Conservation (phyloP, 805 yeast species). For the Yamadazyma olivae region DNA sequence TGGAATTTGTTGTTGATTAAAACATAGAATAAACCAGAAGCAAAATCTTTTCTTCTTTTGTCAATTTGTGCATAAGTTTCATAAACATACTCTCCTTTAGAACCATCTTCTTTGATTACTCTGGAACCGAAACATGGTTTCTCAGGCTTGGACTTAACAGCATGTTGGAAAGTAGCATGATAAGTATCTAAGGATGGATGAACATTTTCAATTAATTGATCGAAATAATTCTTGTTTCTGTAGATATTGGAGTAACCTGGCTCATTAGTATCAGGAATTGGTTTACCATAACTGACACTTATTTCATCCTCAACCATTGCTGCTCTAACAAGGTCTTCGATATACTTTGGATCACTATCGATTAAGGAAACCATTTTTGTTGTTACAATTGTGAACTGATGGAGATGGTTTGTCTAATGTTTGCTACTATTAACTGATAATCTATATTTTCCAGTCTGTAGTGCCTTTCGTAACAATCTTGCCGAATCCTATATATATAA, state of each 20-base stretch:
- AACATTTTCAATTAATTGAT: conserved; percentile 29
- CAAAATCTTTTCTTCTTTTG: conserved; percentile 26
- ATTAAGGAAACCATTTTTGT: conserved; percentile 10
- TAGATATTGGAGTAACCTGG: conserved; percentile 29
- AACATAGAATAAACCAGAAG: conserved; percentile 34
- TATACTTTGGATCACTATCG: conserved; percentile 8
- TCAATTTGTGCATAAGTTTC: conserved; percentile 23
- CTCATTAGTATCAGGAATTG: conserved; percentile 15
- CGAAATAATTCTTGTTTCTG: conserved; percentile 21
- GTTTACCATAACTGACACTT: conserved; percentile 4
- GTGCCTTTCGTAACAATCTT: too few relatives aligned
- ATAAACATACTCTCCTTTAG: conserved; percentile 29
- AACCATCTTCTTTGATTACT: conserved; percentile 20
- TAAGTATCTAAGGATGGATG: conserved; percentile 45
- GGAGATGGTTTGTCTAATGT: conserved; percentile 1
- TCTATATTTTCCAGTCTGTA: too few relatives aligned
- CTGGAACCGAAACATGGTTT: conserved; percentile 48
- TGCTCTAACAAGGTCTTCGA: conserved; percentile 4
- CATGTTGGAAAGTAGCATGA: conserved; percentile 41
- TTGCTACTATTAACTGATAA: too few relatives aligned
- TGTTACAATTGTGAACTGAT: too few relatives aligned
- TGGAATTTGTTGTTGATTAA: conserved; percentile 31
- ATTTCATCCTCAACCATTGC: conserved; percentile 3
- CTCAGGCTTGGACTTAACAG: conserved; percentile 33
- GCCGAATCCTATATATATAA: too few relatives aligned